Percentiles rank a stretch among this genome's conserved stretches.
Evolutionary conservation across 805 yeast species (phyloP).

Genomic region (Wickerhamomyces subpelliculosus): DNA sequence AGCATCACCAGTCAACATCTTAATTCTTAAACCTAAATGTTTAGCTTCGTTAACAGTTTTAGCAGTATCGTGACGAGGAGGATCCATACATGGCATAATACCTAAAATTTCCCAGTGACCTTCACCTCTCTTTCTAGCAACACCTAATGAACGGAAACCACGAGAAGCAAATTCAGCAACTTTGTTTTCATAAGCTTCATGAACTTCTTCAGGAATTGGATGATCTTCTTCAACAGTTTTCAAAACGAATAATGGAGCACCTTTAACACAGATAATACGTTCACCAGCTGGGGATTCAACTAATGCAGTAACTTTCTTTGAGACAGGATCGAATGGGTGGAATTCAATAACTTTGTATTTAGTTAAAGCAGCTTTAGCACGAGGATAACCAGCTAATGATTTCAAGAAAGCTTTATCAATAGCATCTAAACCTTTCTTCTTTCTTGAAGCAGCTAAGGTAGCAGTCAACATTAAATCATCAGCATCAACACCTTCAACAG

Average conservation of each 20-base stretch:
- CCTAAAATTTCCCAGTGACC: conserved; percentile 98
- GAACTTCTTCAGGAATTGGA: conserved; percentile 90
- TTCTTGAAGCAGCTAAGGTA: conserved; percentile 95
- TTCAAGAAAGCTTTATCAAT: conserved; percentile 95
- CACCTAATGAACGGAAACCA: conserved; percentile 98
- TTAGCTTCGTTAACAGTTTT: conserved; percentile 89
- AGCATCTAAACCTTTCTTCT: conserved; percentile 97
- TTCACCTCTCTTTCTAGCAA: conserved; percentile 97
- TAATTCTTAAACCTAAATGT: conserved; percentile 85
- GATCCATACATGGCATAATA: conserved; percentile 98
- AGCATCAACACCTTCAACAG: conserved; percentile 94
- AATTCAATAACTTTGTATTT: conserved; percentile 92
- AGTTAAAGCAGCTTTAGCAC: conserved; percentile 87
- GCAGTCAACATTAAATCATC: conserved; percentile 97
- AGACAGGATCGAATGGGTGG: conserved; percentile 97
- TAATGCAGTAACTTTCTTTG: conserved; percentile 91
- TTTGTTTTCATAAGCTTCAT: conserved; percentile 92
- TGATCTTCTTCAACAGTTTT: conserved; percentile 96
- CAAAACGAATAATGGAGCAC: conserved; percentile 96
- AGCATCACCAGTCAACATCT: conserved; percentile 99
- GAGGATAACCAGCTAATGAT: conserved; percentile 80
- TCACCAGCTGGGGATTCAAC: conserved; percentile 96
- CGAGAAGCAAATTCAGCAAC: conserved; percentile 97
- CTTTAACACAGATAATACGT: conserved; percentile 92
- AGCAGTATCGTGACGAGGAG: conserved; percentile 98